Conservation (phyloP, 257 asterid species). For the Capsicum rhomboideum region DNA sequence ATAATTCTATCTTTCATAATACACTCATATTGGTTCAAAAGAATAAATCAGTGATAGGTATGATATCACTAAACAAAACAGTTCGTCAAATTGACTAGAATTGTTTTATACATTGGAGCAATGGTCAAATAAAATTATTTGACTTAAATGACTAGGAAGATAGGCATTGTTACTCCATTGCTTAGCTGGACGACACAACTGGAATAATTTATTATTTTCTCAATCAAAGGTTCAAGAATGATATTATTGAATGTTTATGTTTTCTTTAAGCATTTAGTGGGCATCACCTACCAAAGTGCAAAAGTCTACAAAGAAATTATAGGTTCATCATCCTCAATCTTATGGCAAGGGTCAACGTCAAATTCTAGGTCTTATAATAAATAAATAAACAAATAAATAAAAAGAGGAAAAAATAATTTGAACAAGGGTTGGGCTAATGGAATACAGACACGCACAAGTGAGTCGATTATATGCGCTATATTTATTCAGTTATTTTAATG, state of each 20-base stretch:
- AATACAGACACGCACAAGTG: neutral
- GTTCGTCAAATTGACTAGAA: neutral
- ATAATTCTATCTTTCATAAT: too few species aligned
- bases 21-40: neutral
- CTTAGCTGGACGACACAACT: conserved; percentile 7
- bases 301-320: neutral
- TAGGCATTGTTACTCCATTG: neutral
- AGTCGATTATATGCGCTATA: neutral
- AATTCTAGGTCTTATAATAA: neutral
- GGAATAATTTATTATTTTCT: neutral
- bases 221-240: neutral
- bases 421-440: neutral
- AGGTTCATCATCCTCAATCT: neutral
- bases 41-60: neutral
- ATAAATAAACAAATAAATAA: neutral
- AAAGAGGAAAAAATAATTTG: neutral
- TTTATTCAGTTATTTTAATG: too few species aligned
- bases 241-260: neutral
- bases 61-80: neutral
- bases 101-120: neutral
- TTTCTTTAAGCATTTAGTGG: conserved; percentile 1
- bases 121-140: neutral
- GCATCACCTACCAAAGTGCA: neutral
- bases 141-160: neutral
- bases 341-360: neutral